These are phyloP conservation scores for Catharanthus roseus DNA, from an alignment of 257 asterid species.

Conservation along the genomic window DNA sequence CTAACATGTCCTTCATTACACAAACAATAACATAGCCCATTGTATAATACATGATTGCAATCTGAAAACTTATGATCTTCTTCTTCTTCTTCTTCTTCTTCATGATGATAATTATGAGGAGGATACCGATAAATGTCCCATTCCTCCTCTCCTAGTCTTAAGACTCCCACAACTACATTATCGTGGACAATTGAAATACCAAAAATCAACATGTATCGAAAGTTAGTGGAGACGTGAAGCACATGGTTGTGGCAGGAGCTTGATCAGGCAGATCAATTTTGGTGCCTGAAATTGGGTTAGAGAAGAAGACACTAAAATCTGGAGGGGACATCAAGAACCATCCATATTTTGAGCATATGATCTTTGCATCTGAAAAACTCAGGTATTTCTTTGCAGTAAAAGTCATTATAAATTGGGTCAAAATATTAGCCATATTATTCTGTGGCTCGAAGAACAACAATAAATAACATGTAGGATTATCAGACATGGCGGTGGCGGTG, in stretches of 20 bases:
- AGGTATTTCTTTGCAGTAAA: not conserved
- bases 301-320: not conserved
- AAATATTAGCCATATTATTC: not conserved
- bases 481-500: not conserved
- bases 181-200: not conserved
- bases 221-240: not conserved
- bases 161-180: not conserved
- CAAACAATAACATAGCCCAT: not conserved
- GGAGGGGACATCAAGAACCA: not conserved
- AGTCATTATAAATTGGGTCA: not conserved
- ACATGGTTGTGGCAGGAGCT: not conserved
- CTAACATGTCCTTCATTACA: not conserved
- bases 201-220: not conserved
- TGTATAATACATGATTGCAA: not conserved
- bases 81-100: no score
- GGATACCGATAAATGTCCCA: not conserved
- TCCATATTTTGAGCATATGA: not conserved
- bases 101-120: no score
- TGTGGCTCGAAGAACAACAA: not conserved
- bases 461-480: not conserved
- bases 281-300: not conserved
- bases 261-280: not conserved
- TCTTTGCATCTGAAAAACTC: not conserved
- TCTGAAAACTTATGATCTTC: no score
- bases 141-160: not conserved